Evolutionary conservation across 2,329 filamentous ascomycete genomes (phyloP).

Genomic region (Aspergillus intermedius): DNA sequence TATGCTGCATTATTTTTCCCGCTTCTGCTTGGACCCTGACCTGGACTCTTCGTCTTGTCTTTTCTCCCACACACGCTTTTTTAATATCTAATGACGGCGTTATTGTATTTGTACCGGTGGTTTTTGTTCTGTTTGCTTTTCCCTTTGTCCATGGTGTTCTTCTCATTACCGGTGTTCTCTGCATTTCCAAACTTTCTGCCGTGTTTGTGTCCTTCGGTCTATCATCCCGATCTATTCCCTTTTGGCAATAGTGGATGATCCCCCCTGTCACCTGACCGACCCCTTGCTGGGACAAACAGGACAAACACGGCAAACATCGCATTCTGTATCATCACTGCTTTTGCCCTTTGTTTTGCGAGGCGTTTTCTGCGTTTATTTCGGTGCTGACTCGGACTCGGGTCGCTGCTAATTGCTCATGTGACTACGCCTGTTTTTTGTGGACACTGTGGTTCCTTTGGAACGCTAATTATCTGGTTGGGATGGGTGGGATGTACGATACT

Average conservation of each 20-base stretch:
- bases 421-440: not conserved
- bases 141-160: not conserved
- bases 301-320: not conserved
- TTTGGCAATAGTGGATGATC: slow-evolving; percentile 1
- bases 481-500: not conserved
- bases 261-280: not conserved
- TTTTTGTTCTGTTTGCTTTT: slow-evolving; percentile 3
- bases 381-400: not conserved
- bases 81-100: not conserved
- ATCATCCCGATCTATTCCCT: not conserved
- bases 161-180: not conserved
- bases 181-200: slow-evolving; percentile 4
- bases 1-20: not conserved
- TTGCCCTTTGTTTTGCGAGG: slow-evolving; percentile 23
- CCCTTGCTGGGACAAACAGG: not conserved
- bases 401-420: too few relatives aligned
- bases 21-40: not conserved
- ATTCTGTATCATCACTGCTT: slow-evolving; percentile 1
- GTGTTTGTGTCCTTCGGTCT: not conserved
- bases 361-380: slow-evolving; percentile 19
- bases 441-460: not conserved
- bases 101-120: not conserved
- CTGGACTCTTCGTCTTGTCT: not conserved
- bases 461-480: not conserved
- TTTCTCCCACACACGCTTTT: not conserved